These are phyloP conservation scores for Parvularia atlantis DNA, from an alignment of 78 protist species.

Conservation along the genomic window DNA sequence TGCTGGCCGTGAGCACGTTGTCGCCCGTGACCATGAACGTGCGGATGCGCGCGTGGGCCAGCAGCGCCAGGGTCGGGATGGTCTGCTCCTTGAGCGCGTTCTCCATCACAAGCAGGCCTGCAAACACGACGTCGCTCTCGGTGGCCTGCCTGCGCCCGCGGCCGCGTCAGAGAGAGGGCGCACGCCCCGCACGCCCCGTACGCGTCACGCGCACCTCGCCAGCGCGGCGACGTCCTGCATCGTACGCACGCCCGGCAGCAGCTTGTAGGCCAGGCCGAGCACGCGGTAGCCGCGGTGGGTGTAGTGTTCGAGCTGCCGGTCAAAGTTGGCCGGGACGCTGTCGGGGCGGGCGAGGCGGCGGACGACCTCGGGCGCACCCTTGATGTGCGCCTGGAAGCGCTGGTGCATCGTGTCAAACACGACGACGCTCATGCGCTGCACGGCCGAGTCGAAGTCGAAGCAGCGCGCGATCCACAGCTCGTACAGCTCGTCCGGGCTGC, in stretches of 20 bases:
- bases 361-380: not conserved
- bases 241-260: no score
- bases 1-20: conserved; percentile 26
- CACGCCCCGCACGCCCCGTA: no score
- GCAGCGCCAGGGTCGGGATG: not conserved
- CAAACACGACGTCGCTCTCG: no score
- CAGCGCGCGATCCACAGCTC: conserved; percentile 20
- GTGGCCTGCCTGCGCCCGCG: no score
- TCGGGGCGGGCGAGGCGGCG: not conserved
- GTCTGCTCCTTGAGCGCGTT: conserved; percentile 10
- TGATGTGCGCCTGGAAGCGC: no score
- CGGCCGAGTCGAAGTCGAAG: conserved; percentile 22
- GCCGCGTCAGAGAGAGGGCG: not conserved
- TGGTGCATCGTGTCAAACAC: not conserved
- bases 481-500: no score
- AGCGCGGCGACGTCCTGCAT: no score
- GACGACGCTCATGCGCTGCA: conserved; percentile 24
- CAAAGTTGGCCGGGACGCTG: not conserved
- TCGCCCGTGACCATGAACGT: conserved; percentile 45
- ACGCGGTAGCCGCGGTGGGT: not conserved
- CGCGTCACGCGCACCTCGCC: no score
- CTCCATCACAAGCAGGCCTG: conserved; percentile 4
- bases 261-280: not conserved
- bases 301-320: not conserved
- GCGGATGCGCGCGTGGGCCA: conserved; percentile 5